These are phyloP conservation scores for Arthrobotrys conoides DNA, from an alignment of 2,329 filamentous ascomycete species.

Conservation along the genomic window DNA sequence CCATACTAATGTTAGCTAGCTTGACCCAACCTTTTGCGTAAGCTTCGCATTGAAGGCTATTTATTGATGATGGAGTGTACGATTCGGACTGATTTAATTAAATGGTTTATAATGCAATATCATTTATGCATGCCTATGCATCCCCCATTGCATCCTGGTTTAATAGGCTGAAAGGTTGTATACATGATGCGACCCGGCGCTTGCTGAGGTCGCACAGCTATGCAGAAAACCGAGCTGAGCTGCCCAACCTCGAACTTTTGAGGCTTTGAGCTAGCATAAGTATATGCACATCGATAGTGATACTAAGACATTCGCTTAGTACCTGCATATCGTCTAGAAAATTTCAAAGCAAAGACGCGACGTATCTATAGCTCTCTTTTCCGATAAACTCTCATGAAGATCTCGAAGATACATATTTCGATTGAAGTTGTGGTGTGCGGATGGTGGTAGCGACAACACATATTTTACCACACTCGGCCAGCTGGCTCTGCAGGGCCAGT, in stretches of 20 bases:
- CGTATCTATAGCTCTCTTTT: background rate
- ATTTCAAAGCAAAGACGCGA: background rate
- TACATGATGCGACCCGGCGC: constrained; percentile 15
- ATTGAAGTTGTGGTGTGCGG: constrained; percentile 3
- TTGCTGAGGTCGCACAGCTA: constrained; percentile 2
- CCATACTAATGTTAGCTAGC: background rate
- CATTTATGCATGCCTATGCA: background rate
- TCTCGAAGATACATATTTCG: background rate
- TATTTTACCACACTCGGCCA: constrained; percentile 34
- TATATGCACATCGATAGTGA: background rate
- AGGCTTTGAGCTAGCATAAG: background rate
- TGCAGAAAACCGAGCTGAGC: background rate
- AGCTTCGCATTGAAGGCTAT: background rate
- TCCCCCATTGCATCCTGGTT: background rate
- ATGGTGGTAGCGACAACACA: constrained; percentile 26
- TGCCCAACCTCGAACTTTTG: constrained; percentile 9
- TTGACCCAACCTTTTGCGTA: background rate
- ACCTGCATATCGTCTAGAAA: constrained; percentile 15
- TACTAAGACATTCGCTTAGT: background rate
- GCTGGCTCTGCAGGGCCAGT: constrained; percentile 14
- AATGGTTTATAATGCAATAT: constrained; percentile 1
- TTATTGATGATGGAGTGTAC: constrained; percentile 7
- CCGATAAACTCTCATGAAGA: background rate
- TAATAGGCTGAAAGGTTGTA: background rate
- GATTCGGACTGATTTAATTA: constrained; percentile 8